These are phyloP conservation scores for Penicillium sp. DNA, from an alignment of 2,329 filamentous ascomycete species.

Conservation along the genomic window DNA sequence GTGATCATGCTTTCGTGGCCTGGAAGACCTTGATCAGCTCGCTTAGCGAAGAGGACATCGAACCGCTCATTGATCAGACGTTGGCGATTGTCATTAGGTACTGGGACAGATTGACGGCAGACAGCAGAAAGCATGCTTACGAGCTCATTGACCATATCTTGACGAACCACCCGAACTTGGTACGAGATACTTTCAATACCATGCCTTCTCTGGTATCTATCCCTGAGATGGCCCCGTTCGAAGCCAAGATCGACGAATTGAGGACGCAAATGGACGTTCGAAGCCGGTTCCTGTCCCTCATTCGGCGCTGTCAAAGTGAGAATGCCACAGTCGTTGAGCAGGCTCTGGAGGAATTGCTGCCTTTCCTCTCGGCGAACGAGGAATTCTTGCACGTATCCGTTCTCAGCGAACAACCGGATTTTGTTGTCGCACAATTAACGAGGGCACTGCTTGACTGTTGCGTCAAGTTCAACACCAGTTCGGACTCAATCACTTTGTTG, in stretches of 20 bases:
- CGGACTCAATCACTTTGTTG: conserved; percentile 63
- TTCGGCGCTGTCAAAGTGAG: conserved; percentile 70
- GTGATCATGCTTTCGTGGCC: conserved; percentile 71
- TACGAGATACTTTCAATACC: conserved; percentile 64
- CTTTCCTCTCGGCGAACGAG: conserved; percentile 68
- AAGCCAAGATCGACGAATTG: conserved; percentile 59
- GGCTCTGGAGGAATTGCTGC: conserved; percentile 69
- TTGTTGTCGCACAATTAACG: conserved; percentile 64
- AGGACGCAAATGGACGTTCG: conserved; percentile 62
- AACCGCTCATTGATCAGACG: conserved; percentile 76
- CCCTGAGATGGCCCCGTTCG: conserved; percentile 62
- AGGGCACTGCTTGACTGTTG: conserved; percentile 80
- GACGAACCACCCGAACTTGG: conserved; percentile 54
- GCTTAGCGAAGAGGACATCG: conserved; percentile 72
- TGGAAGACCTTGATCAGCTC: conserved; percentile 75
- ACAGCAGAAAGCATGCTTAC: conserved; percentile 56
- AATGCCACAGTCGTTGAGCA: conserved; percentile 80
- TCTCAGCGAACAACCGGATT: conserved; percentile 76
- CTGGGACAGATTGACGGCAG: conserved; percentile 63
- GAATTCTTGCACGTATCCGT: conserved; percentile 72
- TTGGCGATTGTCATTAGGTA: conserved; percentile 80
- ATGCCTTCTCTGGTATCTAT: conserved; percentile 74
- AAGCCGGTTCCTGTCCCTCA: conserved; percentile 65
- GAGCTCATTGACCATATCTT: conserved; percentile 62
- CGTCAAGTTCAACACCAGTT: conserved; percentile 67